Base-by-base conservation (phyloP, 371 early-diverging fungal species). In the Mortierella sp. region DNA sequence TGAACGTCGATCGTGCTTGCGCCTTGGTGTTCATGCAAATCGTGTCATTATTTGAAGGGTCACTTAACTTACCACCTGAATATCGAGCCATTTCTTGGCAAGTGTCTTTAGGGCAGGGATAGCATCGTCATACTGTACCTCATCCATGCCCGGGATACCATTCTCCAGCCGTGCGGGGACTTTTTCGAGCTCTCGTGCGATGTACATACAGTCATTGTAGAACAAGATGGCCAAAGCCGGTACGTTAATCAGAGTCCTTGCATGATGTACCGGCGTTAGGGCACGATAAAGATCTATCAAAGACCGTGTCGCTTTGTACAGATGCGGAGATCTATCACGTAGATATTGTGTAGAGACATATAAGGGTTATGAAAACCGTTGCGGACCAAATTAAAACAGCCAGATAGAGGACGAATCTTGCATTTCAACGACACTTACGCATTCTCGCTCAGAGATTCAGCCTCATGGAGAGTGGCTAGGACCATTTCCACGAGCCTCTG, bases 191-290 rank as follows among this genome's bases (percentile, higher is more conserved):
- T 71, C 83, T 53, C 79, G 85, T 10, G 93, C 89, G 11, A 94
- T 79, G 84, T 90, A 94, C 77, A 90, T 86, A 70, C 95, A 95
- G 73, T 95, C 95, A 47, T 94, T 95, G 64, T 90, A 85, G 69
- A 94, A 93, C 14, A 93, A 80, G 66, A 94, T 88, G 0, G 91
- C 79, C 31, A 89, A 72, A 6, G 92, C 90, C 22, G 93, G 91
- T n/a, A 88, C 77, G 8, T 73, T 66, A 0, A 64, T 55, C 13
- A 84, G 71, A 3, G 85, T 71, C 58, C 79, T 76, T 5, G 73
- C 71, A 45, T 84, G 85, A 52, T 84, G 71, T 6, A 84, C 77
- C 14, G 85, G 85, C 77, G 74, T 79, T 66, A 84, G 43, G 13
- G 69, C 76, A 4, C 77, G 76, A 61, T 71, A 84, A 8, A 84